Base-by-base conservation (phyloP, 164 flowering plant genomes). In the grape (Vitis vinifera) region DNA sequence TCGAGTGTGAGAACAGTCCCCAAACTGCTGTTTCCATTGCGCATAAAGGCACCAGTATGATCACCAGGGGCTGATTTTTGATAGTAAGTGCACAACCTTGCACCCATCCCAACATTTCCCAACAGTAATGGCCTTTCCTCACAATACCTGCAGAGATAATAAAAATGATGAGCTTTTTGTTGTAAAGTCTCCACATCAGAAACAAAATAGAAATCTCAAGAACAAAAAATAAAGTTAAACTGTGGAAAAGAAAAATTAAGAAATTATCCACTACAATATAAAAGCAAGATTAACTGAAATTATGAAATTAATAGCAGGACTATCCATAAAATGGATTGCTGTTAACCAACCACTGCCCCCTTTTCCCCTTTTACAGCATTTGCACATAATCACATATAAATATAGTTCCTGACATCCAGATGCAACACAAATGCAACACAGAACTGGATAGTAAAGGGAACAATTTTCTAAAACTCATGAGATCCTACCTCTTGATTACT, bases 81-180 rank as follows among this genome's bases (percentile, higher is more conserved):
- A 82, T 93, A 91, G 70, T 95, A 93, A 64, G 97, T 91, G 76
- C 98, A 91, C 8, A 95, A 70, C 61, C 94, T 86, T 60, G 99
- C 98, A 75, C 99, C 99, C 99, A 95, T 95, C 59, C 99, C 99
- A 70, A 72, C 81, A 85, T 95, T 95, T 71, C 98, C 91, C 70
- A 95, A 70, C 47, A 95, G 79, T 71, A 95, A 81, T 67, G 99
- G 99, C 63, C 99, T 89, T 78, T 93, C 99, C 80, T 93, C 99
- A 68, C 96, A 95, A 65, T 95, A 95, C 87, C 99, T 95, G 79
- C 68, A 74, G 53, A 68, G 14, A 73, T 47, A 48, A 3, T 8
- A 37, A 37, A 23, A 37, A 6, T 37, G 44, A 37, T 3, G 5
- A 37, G 7, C 44, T 37, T 37, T 37, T 37, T 37, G 4, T 6